Percentiles rank a stretch among this genome's conserved stretches.
phyloP scores from a whole-genome alignment of 129 eudicot genomes.

The Flaveria bidentis region DNA sequence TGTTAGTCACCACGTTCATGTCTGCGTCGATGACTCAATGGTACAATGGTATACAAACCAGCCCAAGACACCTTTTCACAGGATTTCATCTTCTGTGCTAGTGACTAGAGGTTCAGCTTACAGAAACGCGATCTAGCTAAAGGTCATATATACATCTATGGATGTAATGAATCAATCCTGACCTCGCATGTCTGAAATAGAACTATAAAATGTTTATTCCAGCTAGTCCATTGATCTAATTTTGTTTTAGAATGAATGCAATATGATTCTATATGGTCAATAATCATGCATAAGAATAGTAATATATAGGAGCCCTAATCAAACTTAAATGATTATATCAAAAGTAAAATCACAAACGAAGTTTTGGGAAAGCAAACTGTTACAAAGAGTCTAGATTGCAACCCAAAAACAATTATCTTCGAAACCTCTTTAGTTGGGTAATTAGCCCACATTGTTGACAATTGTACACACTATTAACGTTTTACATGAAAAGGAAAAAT shows the following conservation, averaged over 20 bases:
- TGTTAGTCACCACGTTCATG: no score
- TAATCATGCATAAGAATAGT: neutral
- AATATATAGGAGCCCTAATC: neutral
- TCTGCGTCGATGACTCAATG: no score
- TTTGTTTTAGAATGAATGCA: neutral
- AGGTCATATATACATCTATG: no score
- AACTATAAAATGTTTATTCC: neutral
- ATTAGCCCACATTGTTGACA: slow-evolving; percentile 42
- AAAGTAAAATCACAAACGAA: slow-evolving; percentile 24
- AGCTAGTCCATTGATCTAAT: neutral
- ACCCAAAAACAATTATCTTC: slow-evolving; percentile 26
- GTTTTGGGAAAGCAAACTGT: neutral
- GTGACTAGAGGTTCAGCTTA: no score
- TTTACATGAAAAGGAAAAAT: slow-evolving; percentile 9
- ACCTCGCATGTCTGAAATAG: no score
- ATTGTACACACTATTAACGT: slow-evolving; percentile 52
- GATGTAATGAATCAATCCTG: no score
- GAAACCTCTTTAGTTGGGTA: slow-evolving; percentile 37
- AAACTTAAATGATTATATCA: neutral
- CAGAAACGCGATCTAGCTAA: no score
- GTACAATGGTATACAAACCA: no score
- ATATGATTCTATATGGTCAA: neutral
- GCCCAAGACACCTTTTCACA: no score
- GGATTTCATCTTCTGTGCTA: no score
- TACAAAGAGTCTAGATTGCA: slow-evolving; percentile 26